Conservation (phyloP, 148 eudicot genomes). For the Bassia scoparia region DNA sequence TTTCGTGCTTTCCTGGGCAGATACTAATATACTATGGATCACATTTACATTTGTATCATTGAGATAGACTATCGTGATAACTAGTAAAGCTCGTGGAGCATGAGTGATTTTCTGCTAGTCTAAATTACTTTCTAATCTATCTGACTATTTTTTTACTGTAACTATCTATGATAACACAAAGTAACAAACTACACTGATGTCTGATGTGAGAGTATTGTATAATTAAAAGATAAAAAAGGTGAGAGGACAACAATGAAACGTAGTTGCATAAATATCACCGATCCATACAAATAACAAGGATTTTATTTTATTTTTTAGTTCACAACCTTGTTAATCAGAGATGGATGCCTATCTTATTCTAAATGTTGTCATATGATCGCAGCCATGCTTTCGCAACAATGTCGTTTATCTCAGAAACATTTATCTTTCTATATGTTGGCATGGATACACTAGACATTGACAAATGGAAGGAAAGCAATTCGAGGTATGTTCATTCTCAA, state of each 20-base stretch:
- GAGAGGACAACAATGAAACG: too few relatives aligned
- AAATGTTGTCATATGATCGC: slow-evolving; percentile 24
- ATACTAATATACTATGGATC: not conserved
- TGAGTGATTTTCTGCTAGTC: not conserved
- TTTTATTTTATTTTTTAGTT: not conserved
- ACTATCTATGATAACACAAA: not conserved
- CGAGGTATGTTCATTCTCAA: slow-evolving; percentile 43
- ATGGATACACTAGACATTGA: slow-evolving; percentile 89
- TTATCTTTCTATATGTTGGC: slow-evolving; percentile 86
- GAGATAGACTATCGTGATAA: not conserved
- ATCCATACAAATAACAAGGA: not conserved
- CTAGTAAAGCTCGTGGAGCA: too few relatives aligned
- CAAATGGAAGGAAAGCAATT: slow-evolving; percentile 62
- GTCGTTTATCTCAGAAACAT: slow-evolving; percentile 81
- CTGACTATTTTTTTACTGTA: not conserved
- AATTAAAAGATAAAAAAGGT: not conserved
- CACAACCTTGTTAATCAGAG: not conserved
- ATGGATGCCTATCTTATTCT: not conserved
- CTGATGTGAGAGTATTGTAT: not conserved
- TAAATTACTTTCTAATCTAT: not conserved
- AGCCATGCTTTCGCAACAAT: slow-evolving; percentile 88
- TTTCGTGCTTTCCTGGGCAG: not conserved
- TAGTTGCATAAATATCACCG: not conserved
- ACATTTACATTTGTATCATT: not conserved
- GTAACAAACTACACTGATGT: not conserved